These are phyloP conservation scores for Spergularia marina DNA, from an alignment of 148 eudicot genomes.

Conservation along the genomic window DNA sequence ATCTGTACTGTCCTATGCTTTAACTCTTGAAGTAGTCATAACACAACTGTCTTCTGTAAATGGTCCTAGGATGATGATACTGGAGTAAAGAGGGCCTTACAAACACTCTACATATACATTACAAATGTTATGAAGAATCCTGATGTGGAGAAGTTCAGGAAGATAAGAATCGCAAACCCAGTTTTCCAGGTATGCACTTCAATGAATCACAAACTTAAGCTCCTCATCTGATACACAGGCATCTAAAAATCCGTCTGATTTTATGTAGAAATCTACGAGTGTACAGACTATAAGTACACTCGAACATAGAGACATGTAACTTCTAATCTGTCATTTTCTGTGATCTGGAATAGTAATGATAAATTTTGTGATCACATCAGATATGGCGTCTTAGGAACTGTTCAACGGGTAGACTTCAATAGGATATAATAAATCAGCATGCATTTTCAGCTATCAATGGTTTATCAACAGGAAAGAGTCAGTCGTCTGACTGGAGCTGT, in stretches of 20 bases:
- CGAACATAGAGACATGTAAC: too few species aligned
- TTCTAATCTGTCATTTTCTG: too few species aligned
- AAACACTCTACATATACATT: constrained; percentile 62
- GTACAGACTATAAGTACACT: too few species aligned
- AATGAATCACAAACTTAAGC: not conserved
- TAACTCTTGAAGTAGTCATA: not conserved
- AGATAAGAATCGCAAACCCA: constrained; percentile 64
- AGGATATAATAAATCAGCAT: not conserved
- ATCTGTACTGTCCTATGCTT: not conserved
- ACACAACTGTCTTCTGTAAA: not conserved
- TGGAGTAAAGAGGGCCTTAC: constrained; percentile 59
- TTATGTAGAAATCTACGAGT: not conserved
- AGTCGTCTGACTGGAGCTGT: constrained; percentile 56
- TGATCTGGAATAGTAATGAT: too few species aligned
- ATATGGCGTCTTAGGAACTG: too few species aligned
- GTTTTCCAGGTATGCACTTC: constrained; percentile 57
- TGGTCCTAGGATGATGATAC: constrained; percentile 52
- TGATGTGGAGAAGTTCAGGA: constrained; percentile 62
- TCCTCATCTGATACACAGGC: not conserved
- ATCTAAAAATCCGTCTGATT: not conserved
- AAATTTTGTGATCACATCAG: too few species aligned
- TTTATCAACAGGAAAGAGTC: constrained; percentile 55
- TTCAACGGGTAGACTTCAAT: too few species aligned
- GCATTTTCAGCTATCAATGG: not conserved
- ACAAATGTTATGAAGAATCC: constrained; percentile 60